Evolutionary conservation across 1,139 yeast genomes (phyloP), one percentile per base, ranked within the genome.

Genomic region (Geotrichum fermentans): DNA sequence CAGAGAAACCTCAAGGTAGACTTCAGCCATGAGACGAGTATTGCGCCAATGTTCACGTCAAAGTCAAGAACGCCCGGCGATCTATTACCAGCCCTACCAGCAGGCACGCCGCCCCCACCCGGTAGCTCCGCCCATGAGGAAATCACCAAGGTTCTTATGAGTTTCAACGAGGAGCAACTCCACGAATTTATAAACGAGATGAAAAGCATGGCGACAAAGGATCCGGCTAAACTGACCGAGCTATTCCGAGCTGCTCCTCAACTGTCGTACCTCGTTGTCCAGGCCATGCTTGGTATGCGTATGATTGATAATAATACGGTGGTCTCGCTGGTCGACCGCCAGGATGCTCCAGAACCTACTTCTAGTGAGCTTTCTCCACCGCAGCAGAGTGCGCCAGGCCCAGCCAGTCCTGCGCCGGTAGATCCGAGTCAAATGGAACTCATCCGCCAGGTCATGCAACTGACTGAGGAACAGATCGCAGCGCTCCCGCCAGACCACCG

Each of bases 201-300:
- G 24, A 80, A 82, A 57, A 67, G 72, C n/a, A 79, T 87, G 80
- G 73, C 87, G 29, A 68, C 70, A 8, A 75, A 75, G 33, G 76
- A 82, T 54, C 86, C 89, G 0, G 73, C 73, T 10, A 69, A 82
- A 51, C 81, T 86, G 68, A 75, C 72, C 47, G 75, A 76, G 37
- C 67, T 90, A 39, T 69, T 90, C 22, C 76, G 75, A 40, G 78
- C 79, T 56, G 80, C 82, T 52, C 97, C 97, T 0, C 98, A 92
- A 64, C 69, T 90, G 44, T 72, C 88, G 1, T 88, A 82, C 63
- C 94, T 96, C 0, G 70, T 87, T 32, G 92, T 90, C 5, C 96
- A 90, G 60, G 73, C 82, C 2, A 68, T 87, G 52, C 65, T 89
- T 53, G 67, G 81, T 48, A 65, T 79, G 35, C 75, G 75, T 39